Base-by-base conservation (phyloP, 768 basidiomycete species). In the Gymnopilus junonius region DNA sequence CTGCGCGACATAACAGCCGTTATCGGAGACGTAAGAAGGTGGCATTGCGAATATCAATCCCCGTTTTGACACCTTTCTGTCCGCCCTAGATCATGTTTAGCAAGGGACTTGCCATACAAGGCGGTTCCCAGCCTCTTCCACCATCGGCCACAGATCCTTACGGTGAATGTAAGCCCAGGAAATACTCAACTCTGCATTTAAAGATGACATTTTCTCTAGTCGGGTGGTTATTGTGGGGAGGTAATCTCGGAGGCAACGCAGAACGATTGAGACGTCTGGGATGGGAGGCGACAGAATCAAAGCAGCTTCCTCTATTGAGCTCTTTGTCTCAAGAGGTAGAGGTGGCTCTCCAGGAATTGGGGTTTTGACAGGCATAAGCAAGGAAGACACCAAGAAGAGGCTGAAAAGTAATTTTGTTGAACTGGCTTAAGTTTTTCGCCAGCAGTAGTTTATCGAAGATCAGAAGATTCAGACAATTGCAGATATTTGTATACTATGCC, bases 161-260 rank as follows among this genome's bases (percentile, higher is more conserved):
- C 20, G 79, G 80, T 1, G 69, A 79, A 51, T 73, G 81, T 81
- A 64, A 67, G 81, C 71, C 6, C 7, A 20, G 25, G 10, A 31
- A 35, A 8, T 29, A 12, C 34, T 8, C 6, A n/a, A 35, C 20
- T 23, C 11, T 17, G 17, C 17, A 23, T n/a, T n/a, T 25, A 23
- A 27, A 17, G 1, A 27, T 4, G 12, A 29, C 14, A 1, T 11
- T 42, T 39, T 14, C 6, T 23, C 3, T 31, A 82, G 80, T 71
- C 40, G 79, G 76, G 11, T 82, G 79, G 82, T 79, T 74, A 8
- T 62, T 81, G 8, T 59, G 82, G 14, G 80, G 78, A 3, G 75
- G 79, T 6, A 83, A 78, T 58, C 70, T 71, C 8, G 75, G 76
- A 45, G 76, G 71, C 17, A 74, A 71, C 31, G 63, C 78, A 0